Conservation (phyloP, 2,329 filamentous ascomycete species). For the Escovopsis sp. region DNA sequence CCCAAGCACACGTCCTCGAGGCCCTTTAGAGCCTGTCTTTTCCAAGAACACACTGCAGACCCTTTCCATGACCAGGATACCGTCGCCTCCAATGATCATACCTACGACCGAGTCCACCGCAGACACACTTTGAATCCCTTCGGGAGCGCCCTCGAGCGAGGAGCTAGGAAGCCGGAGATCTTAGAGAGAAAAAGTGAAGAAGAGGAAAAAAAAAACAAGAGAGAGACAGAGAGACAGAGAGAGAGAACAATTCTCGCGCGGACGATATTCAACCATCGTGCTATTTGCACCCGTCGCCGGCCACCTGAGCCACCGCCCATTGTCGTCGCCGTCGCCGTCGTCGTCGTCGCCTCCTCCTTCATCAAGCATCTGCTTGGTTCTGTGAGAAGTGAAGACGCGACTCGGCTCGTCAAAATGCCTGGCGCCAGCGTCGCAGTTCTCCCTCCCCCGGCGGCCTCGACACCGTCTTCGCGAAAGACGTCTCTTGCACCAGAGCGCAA, state of each 20-base stretch:
- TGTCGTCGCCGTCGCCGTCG: conserved; percentile 5
- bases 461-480: conserved; percentile 60
- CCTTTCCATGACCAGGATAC: conserved; percentile 28
- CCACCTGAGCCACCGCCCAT: conserved; percentile 7
- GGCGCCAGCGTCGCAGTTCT: conserved; percentile 52
- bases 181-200: conserved; percentile 3
- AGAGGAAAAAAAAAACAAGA: conserved; percentile 7
- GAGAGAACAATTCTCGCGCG: conserved; percentile 14
- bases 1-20: conserved; percentile 11
- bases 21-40: conserved; percentile 16
- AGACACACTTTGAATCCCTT: conserved; percentile 57
- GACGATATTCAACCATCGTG: conserved; percentile 47
- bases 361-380: conserved; percentile 6
- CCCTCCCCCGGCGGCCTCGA: conserved; percentile 49
- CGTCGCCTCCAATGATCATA: conserved; percentile 37
- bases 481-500: conserved; percentile 80
- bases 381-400: conserved; percentile 15
- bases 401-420: conserved; percentile 44
- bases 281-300: conserved; percentile 20
- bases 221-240: conserved; percentile 10
- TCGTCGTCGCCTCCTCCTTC: conserved; percentile 13
- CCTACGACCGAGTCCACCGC: conserved; percentile 33
- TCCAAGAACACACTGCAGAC: conserved; percentile 16
- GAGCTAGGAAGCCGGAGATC: conserved; percentile 20
- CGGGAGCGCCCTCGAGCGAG: conserved; percentile 51